phyloP scores from a whole-genome alignment of 495 filamentous ascomycete species.

The Hypomontagnella submonticulosa region DNA sequence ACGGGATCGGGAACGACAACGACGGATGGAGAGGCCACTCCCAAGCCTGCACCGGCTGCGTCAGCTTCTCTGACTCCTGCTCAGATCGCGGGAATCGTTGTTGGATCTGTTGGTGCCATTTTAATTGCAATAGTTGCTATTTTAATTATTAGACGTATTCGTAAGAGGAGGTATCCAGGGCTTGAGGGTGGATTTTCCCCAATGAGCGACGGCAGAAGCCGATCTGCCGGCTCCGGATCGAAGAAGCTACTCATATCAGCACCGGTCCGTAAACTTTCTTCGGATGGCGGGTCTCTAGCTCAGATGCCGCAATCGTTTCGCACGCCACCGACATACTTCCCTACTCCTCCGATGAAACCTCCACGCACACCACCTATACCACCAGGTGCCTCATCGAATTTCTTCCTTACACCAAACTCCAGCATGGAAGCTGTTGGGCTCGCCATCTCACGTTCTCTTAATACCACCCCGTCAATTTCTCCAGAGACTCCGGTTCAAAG shows the following conservation, averaged over 20 bases:
- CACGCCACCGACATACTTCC: constrained; percentile 31
- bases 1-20: constrained; percentile 19
- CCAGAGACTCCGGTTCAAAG: constrained; percentile 17
- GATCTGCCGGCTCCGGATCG: constrained; percentile 27
- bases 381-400: constrained; percentile 34
- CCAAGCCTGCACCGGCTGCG: constrained; percentile 16
- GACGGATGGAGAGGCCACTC: constrained; percentile 13
- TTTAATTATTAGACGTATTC: constrained; percentile 54
- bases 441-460: constrained; percentile 53
- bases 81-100: constrained; percentile 60
- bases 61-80: constrained; percentile 44
- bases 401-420: constrained; percentile 31
- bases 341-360: constrained; percentile 14
- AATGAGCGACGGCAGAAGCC: constrained; percentile 49
- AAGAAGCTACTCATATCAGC: constrained; percentile 32
- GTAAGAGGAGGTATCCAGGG: constrained; percentile 49
- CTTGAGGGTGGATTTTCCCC: constrained; percentile 54
- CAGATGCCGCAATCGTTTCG: constrained; percentile 8
- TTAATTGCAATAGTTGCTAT: constrained; percentile 53
- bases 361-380: constrained; percentile 25
- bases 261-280: constrained; percentile 24
- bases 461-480: constrained; percentile 28
- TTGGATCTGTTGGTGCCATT: constrained; percentile 56
- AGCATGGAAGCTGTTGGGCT: constrained; percentile 53
- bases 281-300: constrained; percentile 18